Percentiles rank a stretch among this genome's conserved stretches.
Conservation (phyloP, 768 basidiomycete species). For the Panaeolus cyanescens region DNA sequence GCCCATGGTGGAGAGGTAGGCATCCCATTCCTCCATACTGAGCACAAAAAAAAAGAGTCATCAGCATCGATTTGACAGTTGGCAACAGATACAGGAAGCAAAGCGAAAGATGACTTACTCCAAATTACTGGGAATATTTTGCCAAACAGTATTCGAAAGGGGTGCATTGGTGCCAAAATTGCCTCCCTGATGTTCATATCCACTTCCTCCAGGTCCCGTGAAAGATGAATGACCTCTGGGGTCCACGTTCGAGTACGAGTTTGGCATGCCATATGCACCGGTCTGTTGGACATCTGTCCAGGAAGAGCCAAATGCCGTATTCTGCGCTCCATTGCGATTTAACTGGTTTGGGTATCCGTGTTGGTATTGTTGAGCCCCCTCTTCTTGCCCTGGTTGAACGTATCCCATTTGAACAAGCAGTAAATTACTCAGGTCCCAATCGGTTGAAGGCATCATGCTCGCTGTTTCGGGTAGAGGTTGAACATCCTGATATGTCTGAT, state of each 20-base stretch:
- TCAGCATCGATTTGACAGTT: not conserved
- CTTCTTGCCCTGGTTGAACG: conserved; percentile 5
- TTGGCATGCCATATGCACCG: not conserved
- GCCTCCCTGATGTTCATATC: not conserved
- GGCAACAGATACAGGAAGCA: not conserved
- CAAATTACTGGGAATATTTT: conserved; percentile 42
- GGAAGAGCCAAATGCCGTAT: not conserved
- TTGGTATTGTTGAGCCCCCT: not conserved
- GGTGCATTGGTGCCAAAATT: conserved; percentile 16
- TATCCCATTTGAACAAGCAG: conserved; percentile 26
- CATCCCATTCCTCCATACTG: conserved; percentile 25
- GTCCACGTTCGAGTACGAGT: not conserved
- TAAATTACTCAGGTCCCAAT: conserved; percentile 27
- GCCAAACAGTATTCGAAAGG: conserved; percentile 42
- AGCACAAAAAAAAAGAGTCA: not conserved
- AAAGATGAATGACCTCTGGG: not conserved
- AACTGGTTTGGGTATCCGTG: not conserved
- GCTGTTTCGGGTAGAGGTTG: conserved; percentile 1
- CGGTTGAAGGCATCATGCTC: conserved; percentile 32
- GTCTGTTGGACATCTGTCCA: not conserved
- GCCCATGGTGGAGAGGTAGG: conserved; percentile 16
- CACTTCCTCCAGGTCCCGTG: not conserved
- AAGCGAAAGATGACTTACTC: conserved; percentile 37
- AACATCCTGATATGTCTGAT: not conserved
- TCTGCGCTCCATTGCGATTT: not conserved